phyloP scores from a whole-genome alignment of 1,284 basidiomycete species.

The Puccinia coronata region DNA sequence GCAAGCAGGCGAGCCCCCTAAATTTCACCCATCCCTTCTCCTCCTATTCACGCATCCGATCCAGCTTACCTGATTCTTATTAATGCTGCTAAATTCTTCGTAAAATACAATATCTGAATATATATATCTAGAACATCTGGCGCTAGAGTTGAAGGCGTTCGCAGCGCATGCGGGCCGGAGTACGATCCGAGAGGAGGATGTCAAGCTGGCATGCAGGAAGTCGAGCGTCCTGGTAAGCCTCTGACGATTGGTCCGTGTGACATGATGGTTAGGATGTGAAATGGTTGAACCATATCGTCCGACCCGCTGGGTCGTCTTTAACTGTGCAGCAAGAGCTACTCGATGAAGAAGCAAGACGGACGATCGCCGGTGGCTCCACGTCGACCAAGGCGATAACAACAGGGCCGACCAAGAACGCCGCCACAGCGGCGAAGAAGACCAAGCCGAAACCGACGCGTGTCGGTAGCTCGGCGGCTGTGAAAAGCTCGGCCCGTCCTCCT shows the following conservation, averaged over 20 bases:
- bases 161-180: constrained; percentile 38
- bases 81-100: not conserved
- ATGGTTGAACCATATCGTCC: no score
- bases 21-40: not conserved
- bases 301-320: no score
- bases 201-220: constrained; percentile 34
- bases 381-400: not conserved
- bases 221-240: constrained; percentile 20
- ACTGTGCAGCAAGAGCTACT: constrained; percentile 17
- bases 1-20: constrained; percentile 15
- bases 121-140: constrained; percentile 25
- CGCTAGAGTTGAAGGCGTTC: constrained; percentile 42
- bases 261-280: no score
- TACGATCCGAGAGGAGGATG: constrained; percentile 45
- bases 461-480: not conserved
- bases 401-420: not conserved
- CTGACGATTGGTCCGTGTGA: not conserved
- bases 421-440: not conserved
- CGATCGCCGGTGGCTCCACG: not conserved
- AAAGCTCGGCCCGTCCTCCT: not conserved
- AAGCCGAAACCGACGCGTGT: not conserved
- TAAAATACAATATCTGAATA: not conserved
- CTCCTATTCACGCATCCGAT: not conserved
- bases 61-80: no score
- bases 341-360: not conserved